Base-by-base conservation (phyloP, 176 grass and related monocot species). In the Coix lacrymajobi region DNA sequence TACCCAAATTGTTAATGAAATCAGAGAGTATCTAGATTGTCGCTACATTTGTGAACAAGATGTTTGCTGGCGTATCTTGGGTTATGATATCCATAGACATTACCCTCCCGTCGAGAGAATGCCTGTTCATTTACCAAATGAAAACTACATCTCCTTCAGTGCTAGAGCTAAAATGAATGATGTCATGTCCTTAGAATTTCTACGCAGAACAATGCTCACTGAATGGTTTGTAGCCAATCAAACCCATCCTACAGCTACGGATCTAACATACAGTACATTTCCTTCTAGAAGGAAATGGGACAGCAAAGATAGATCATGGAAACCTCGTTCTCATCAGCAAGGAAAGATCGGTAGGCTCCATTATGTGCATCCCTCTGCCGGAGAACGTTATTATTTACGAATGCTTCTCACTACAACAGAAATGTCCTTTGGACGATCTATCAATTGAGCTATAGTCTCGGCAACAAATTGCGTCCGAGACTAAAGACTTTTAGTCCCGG, bases 1-100 rank as follows among this genome's bases (percentile, higher is more conserved):
- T 0, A 51, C 16, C 0, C 2, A 1, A 0, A 52, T 6, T 7
- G 0, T 0, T 1, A 52, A 52, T 8, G 49, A 52, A 0, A 1
- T 52, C 7, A 52, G 20, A 6, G 49, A 52, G 1, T 52, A 52
- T 7, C 14, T 52, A 0, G 19, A 52, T 1, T 52, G 19, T 4
- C 7, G 49, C 1, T 52, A 52, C 4, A 52, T 52, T 0, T 52
- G 19, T 22, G 49, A 52, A 1, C 49, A 52, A 0, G 49, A 52
- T 7, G 19, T 19, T 0, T 22, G 17, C 1, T 52, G 49, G 49
- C 5, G 49, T 1, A 20, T 20, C 0, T 52, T 57, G 3, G 54
- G 54, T 0, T 24, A 3, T 25, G 54, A 57, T 1, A 57, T 57
- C 2, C 54, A 57, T 25, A 11, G 52, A 6, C 54, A 57, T 5